These are phyloP conservation scores for Colletotrichum melonis DNA, from an alignment of 2,329 filamentous ascomycete species.

Conservation along the genomic window DNA sequence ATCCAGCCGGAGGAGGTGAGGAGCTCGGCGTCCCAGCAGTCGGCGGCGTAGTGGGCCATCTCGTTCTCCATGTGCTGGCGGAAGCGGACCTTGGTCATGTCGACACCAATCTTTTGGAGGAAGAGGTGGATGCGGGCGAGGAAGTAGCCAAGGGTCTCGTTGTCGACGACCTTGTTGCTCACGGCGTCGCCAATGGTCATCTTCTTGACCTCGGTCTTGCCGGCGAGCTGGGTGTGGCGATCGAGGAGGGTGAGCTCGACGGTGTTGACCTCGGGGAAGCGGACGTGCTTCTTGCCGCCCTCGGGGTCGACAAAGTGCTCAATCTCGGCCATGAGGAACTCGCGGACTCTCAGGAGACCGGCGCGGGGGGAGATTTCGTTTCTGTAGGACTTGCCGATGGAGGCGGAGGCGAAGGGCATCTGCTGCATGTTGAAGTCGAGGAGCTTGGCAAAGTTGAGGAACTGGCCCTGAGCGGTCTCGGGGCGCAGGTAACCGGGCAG, in stretches of 20 bases:
- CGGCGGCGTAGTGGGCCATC: constrained; percentile 90
- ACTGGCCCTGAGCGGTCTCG: constrained; percentile 98
- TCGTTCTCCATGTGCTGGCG: constrained; percentile 91
- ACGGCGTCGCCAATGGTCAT: constrained; percentile 90
- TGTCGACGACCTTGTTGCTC: constrained; percentile 84
- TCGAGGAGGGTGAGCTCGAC: constrained; percentile 87
- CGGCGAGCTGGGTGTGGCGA: constrained; percentile 85
- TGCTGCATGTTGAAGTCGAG: constrained; percentile 94
- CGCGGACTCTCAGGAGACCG: constrained; percentile 91
- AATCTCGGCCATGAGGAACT: constrained; percentile 99
- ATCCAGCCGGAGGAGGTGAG: constrained; percentile 95
- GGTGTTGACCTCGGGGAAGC: constrained; percentile 87
- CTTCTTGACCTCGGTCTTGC: constrained; percentile 80
- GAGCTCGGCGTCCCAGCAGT: constrained; percentile 98
- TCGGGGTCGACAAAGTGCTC: constrained; percentile 98
- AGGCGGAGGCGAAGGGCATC: constrained; percentile 98
- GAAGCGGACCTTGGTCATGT: constrained; percentile 90
- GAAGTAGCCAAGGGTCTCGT: constrained; percentile 98
- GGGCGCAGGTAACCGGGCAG: constrained; percentile 87
- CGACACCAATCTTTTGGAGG: constrained; percentile 87
- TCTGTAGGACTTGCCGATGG: constrained; percentile 96
- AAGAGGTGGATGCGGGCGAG: constrained; percentile 93
- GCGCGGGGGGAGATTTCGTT: constrained; percentile 97
- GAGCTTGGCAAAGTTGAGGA: constrained; percentile 95
- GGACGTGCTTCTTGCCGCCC: constrained; percentile 91